phyloP scores from a whole-genome alignment of 2,329 filamentous ascomycete genomes.

The Ophiostoma sp. region DNA sequence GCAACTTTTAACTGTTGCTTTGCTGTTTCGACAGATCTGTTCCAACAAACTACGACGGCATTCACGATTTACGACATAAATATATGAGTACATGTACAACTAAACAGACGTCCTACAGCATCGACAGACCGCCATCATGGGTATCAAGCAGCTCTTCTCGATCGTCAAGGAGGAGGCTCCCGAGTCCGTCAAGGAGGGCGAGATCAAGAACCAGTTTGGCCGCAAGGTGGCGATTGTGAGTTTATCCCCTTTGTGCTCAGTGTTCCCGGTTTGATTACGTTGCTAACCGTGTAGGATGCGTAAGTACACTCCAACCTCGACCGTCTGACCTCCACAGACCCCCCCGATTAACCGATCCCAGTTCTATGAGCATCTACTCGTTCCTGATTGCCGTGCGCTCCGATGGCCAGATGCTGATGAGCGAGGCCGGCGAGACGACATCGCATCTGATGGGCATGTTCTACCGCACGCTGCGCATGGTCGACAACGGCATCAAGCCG shows the following conservation, averaged over 20 bases:
- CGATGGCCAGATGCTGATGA: slow-evolving; percentile 93
- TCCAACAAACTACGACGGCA: background rate
- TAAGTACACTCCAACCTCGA: slow-evolving; percentile 16
- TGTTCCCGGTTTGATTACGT: background rate
- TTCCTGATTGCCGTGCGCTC: slow-evolving; percentile 97
- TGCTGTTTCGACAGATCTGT: background rate
- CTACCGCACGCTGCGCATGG: slow-evolving; percentile 95
- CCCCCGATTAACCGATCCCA: slow-evolving; percentile 45
- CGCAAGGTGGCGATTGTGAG: slow-evolving; percentile 95
- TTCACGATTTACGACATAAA: background rate
- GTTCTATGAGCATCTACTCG: slow-evolving; percentile 98
- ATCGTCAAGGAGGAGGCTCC: slow-evolving; percentile 90
- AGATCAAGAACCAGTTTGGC: slow-evolving; percentile 98
- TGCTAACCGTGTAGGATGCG: slow-evolving; percentile 26
- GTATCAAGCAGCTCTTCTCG: slow-evolving; percentile 68
- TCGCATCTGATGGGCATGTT: slow-evolving; percentile 99
- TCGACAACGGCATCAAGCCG: slow-evolving; percentile 98
- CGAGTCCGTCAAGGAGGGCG: slow-evolving; percentile 90
- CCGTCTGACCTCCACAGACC: background rate
- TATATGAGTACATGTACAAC: background rate
- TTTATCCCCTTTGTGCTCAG: slow-evolving; percentile 26
- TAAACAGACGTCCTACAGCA: background rate
- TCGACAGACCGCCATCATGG: slow-evolving; percentile 42
- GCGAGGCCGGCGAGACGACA: slow-evolving; percentile 90
- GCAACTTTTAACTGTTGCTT: background rate